Conservation (phyloP, 164 flowering plant species). For the Magnolia changhungtana region DNA sequence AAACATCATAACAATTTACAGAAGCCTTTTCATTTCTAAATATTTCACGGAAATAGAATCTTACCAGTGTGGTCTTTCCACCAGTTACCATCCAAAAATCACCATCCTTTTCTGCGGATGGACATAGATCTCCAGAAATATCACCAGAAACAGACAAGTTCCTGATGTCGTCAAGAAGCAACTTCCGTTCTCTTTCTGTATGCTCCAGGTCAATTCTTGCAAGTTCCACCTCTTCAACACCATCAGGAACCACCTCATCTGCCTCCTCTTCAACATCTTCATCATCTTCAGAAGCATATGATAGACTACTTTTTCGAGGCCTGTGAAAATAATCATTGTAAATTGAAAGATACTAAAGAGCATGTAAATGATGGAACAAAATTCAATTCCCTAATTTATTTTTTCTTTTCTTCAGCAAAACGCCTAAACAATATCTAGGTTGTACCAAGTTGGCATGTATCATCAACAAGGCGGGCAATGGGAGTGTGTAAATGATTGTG, state of each 20-base stretch:
- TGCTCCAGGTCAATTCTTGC: conserved; percentile 83
- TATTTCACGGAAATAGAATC: conserved; percentile 11
- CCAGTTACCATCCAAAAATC: conserved; percentile 78
- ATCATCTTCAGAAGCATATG: conserved; percentile 79
- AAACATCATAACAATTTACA: neutral
- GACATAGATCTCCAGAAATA: conserved; percentile 33
- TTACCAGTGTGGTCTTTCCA: conserved; percentile 69
- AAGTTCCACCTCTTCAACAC: conserved; percentile 96
- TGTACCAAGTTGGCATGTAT: neutral
- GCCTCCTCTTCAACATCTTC: conserved; percentile 97
- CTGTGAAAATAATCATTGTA: conserved; percentile 29
- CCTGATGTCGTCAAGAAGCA: conserved; percentile 75
- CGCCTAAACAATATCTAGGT: neutral
- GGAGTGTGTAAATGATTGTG: neutral
- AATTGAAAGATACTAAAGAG: neutral
- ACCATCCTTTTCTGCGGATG: conserved; percentile 40
- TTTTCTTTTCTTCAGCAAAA: too few relatives aligned
- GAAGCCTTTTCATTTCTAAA: neutral
- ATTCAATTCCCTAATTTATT: neutral
- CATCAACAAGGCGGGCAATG: neutral
- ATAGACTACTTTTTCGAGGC: conserved; percentile 87
- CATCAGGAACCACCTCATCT: conserved; percentile 98
- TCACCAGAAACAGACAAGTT: conserved; percentile 53
- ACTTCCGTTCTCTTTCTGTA: conserved; percentile 63
- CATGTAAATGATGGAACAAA: neutral